phyloP scores from a whole-genome alignment of 352 stramenopile species.

The Hyaloperonospora arabidopsidis region DNA sequence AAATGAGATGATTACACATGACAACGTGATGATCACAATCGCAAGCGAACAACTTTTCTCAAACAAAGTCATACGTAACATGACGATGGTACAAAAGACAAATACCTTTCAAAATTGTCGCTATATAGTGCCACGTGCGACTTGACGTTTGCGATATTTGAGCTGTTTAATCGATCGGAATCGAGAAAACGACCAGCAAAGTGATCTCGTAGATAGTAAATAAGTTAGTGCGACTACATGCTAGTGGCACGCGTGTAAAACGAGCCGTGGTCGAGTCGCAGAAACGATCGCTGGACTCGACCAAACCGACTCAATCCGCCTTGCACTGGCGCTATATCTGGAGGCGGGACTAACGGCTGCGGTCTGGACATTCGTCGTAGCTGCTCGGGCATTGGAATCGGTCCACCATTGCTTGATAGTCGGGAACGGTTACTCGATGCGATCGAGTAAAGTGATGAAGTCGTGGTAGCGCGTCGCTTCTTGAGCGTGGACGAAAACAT shows the following conservation, averaged over 20 bases:
- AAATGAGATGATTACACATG: too few relatives aligned
- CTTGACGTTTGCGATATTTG: background rate
- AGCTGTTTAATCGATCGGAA: background rate
- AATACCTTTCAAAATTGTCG: too few relatives aligned
- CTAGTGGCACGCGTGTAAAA: slow-evolving; percentile 37
- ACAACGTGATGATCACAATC: too few relatives aligned
- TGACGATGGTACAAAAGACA: too few relatives aligned
- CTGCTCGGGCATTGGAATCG: slow-evolving; percentile 21
- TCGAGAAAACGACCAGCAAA: slow-evolving; percentile 9
- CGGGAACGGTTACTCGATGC: slow-evolving; percentile 35
- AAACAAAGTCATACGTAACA: too few relatives aligned
- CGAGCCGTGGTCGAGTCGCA: slow-evolving; percentile 34
- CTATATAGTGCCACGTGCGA: too few relatives aligned
- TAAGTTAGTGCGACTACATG: slow-evolving; percentile 37
- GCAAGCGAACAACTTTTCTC: too few relatives aligned
- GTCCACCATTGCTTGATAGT: slow-evolving; percentile 25
- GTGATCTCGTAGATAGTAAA: slow-evolving; percentile 10
- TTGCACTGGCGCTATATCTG: slow-evolving; percentile 14
- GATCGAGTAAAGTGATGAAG: slow-evolving; percentile 36
- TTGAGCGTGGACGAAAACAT: slow-evolving; percentile 39
- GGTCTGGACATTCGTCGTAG: slow-evolving; percentile 26
- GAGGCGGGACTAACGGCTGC: slow-evolving; percentile 11
- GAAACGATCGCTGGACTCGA: slow-evolving; percentile 29
- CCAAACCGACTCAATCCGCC: slow-evolving; percentile 26
- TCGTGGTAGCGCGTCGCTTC: slow-evolving; percentile 31